phyloP scores from a whole-genome alignment of 164 flowering plant species.

The Berberis thunbergii region DNA sequence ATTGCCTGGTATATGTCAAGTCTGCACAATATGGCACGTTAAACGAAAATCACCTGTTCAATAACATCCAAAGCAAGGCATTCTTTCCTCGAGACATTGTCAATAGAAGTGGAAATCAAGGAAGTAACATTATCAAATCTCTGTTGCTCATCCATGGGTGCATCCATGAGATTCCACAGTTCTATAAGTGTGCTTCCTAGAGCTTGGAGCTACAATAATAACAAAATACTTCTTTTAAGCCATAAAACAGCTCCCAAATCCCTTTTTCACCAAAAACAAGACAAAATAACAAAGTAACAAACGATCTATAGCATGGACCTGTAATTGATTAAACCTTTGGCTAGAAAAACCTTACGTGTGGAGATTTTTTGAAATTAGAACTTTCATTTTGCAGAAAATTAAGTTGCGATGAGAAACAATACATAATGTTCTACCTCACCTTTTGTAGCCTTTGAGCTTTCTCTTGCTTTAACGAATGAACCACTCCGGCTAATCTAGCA shows the following conservation, averaged over 20 bases:
- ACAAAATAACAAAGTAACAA: too few relatives aligned
- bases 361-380: neutral
- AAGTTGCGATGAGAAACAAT: too few relatives aligned
- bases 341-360: too few relatives aligned
- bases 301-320: too few relatives aligned
- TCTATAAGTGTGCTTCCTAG: conserved; percentile 45
- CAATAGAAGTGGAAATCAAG: conserved; percentile 37
- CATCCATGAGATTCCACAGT: conserved; percentile 74
- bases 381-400: too few relatives aligned
- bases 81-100: conserved; percentile 43
- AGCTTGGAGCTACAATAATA: conserved; percentile 45
- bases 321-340: too few relatives aligned
- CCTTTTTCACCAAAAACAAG: neutral
- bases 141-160: conserved; percentile 37
- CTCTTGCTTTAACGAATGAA: conserved; percentile 48
- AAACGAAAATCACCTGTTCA: conserved; percentile 43
- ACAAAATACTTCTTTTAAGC: neutral
- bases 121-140: conserved; percentile 43
- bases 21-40: too few relatives aligned
- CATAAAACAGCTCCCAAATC: neutral
- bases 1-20: neutral
- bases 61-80: conserved; percentile 47
- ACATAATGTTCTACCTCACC: conserved; percentile 26
- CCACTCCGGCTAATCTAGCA: conserved; percentile 38
- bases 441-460: conserved; percentile 63